These are phyloP conservation scores for Dothideomycetes sp. DNA, from an alignment of 2,329 filamentous ascomycete genomes.

Conservation along the genomic window DNA sequence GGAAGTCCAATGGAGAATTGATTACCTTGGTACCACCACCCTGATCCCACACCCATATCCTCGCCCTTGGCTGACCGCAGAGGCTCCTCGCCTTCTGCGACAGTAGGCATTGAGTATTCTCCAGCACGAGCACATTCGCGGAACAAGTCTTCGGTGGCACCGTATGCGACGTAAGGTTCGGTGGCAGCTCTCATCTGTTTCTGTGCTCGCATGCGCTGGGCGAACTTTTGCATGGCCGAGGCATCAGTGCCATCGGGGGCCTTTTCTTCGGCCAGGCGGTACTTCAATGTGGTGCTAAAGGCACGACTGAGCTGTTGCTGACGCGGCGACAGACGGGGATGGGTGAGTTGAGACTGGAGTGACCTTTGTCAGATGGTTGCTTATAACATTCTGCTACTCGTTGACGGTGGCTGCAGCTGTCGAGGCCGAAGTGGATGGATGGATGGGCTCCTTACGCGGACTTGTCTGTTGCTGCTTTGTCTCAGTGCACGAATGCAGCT, in stretches of 20 bases:
- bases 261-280: neutral
- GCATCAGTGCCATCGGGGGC: constrained; percentile 2
- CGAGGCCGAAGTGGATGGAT: constrained; percentile 10
- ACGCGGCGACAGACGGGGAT: constrained; percentile 3
- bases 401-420: constrained; percentile 17
- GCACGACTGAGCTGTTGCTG: constrained; percentile 1
- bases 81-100: constrained; percentile 51
- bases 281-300: neutral
- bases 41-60: constrained; percentile 65
- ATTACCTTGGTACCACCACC: constrained; percentile 76
- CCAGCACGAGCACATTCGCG: constrained; percentile 64
- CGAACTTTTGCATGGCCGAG: constrained; percentile 15
- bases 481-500: constrained; percentile 20
- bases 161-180: constrained; percentile 70
- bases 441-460: constrained; percentile 14
- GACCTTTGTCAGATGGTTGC: constrained; percentile 7
- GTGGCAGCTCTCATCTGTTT: constrained; percentile 31
- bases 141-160: constrained; percentile 68
- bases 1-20: constrained; percentile 15
- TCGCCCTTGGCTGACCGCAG: constrained; percentile 68
- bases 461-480: constrained; percentile 12
- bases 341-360: neutral
- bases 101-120: constrained; percentile 65
- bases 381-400: constrained; percentile 13
- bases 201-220: constrained; percentile 15